A percentile compares a stretch with the other conserved stretches of the same genome.
Evolutionary conservation across 352 stramenopile species (phyloP).

Genomic region (Pythium guiyangense): DNA sequence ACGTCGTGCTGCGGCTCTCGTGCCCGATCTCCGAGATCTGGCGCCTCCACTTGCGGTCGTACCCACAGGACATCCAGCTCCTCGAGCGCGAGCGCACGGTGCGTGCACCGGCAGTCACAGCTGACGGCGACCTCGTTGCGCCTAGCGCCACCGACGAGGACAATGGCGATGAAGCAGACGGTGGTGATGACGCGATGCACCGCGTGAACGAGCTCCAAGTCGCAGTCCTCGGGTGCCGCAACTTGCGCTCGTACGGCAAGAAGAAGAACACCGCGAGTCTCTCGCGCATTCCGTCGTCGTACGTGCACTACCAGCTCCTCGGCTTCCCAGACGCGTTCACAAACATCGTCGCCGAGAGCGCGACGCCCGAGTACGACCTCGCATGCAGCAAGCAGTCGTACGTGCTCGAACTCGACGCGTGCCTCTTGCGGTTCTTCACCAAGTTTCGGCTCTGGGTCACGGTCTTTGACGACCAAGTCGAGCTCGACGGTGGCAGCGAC

Average conservation of each 20-base stretch:
- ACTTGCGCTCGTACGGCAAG: constrained; percentile 42
- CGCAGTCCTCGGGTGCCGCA: constrained; percentile 58
- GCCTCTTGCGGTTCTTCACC: constrained; percentile 75
- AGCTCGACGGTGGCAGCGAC: constrained; percentile 25
- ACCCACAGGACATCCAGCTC: constrained; percentile 77
- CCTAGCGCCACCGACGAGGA: constrained; percentile 14
- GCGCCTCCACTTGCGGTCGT: constrained; percentile 85
- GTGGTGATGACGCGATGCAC: constrained; percentile 13
- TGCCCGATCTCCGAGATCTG: constrained; percentile 90
- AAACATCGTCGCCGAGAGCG: constrained; percentile 63
- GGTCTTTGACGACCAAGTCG: constrained; percentile 79
- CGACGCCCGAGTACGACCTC: constrained; percentile 74
- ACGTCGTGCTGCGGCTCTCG: constrained; percentile 82
- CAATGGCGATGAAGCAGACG: constrained; percentile 15
- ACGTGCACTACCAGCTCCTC: constrained; percentile 90
- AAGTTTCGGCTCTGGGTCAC: constrained; percentile 82
- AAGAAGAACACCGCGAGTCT: constrained; percentile 23
- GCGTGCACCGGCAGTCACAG: neutral
- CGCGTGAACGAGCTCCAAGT: constrained; percentile 64
- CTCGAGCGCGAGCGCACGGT: constrained; percentile 22
- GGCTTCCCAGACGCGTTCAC: constrained; percentile 88
- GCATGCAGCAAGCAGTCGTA: constrained; percentile 59
- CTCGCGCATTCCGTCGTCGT: constrained; percentile 55
- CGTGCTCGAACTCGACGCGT: constrained; percentile 61
- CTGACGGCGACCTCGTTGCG: constrained; percentile 4